Conservation (phyloP, 2,329 filamentous ascomycete genomes). For the Monilinia fructigena region DNA sequence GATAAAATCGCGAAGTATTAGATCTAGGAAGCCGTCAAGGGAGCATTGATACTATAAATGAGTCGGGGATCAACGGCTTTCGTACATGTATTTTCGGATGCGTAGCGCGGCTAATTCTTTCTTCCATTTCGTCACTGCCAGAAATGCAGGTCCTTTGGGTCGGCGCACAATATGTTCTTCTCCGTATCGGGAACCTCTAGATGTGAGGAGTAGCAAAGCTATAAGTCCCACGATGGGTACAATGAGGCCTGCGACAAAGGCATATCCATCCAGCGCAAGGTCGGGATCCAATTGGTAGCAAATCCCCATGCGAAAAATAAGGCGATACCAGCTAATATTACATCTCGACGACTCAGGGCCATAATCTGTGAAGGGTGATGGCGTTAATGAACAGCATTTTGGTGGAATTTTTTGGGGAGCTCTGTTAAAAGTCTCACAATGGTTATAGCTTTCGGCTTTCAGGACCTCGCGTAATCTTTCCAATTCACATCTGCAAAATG, state of each 20-base stretch:
- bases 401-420: slow-evolving; percentile 25
- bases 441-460: slow-evolving; percentile 23
- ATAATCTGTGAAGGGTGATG: slow-evolving; percentile 45
- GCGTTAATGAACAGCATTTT: slow-evolving; percentile 38
- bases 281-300: slow-evolving; percentile 76
- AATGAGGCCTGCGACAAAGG: slow-evolving; percentile 70
- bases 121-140: slow-evolving; percentile 63
- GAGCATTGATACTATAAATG: slow-evolving; percentile 73
- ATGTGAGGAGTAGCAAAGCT: slow-evolving; percentile 61
- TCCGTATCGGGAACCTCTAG: slow-evolving; percentile 49
- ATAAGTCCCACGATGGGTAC: slow-evolving; percentile 54
- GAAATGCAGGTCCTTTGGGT: slow-evolving; percentile 56
- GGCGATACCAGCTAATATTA: slow-evolving; percentile 64
- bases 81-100: slow-evolving; percentile 64
- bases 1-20: slow-evolving; percentile 81
- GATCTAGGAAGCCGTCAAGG: slow-evolving; percentile 73
- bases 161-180: slow-evolving; percentile 45
- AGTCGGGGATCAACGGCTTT: slow-evolving; percentile 70
- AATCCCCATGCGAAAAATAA: slow-evolving; percentile 87
- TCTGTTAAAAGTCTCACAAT: slow-evolving; percentile 24
- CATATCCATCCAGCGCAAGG: slow-evolving; percentile 83
- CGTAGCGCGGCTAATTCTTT: slow-evolving; percentile 67
- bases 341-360: slow-evolving; percentile 73
- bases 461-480: slow-evolving; percentile 29
- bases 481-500: slow-evolving; percentile 13